Base-by-base conservation (phyloP, 306 rosid genomes). In the Arachis hypogaea region DNA sequence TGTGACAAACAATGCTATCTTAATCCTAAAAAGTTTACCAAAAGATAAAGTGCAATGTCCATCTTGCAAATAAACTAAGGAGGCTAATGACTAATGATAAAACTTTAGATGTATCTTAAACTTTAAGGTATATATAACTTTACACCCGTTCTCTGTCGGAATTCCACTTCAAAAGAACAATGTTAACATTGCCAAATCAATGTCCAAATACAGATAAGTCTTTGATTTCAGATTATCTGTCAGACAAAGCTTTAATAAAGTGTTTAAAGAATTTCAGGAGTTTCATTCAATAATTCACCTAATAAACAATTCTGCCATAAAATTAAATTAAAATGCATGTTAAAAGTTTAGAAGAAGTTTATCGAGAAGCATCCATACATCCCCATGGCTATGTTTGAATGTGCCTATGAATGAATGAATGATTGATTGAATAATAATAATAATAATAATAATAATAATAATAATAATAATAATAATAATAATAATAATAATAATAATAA, bases 91-190 rank as follows among this genome's bases (percentile, higher is more conserved):
- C 71, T 36, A 66, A 70, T 41, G 42, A 51, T 61, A 69, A 6
- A 9, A 14, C 54, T 33, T 33, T 74, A 22, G 10, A 61, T 68
- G 59, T 80, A 68, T 56, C 84, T 80, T 80, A 75, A 63, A 56
- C 80, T 18, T 77, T 63, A 80, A 80, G 84, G 4, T 56, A 75
- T 69, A 22, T 9, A 11, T 22, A 52, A 0, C 63, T 58, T 66
- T 55, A 59, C 46, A 18, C 28, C 38, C 11, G 7, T 78, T 57
- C 55, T 78, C 11, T n/a, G 7, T 67, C 28, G 51, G 56, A 30
- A 6, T 77, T 8, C 58, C 58, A 77, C 58, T 40, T 59, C 36
- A 10, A 58, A 6, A 45, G 43, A 5, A 11, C 72, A 64, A 51
- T 28, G 38, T 11, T 0, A 16, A 12, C 7, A 52, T 14, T 1